These are phyloP conservation scores for Aspergillus sp. DNA, from an alignment of 2,329 filamentous ascomycete genomes.

Conservation along the genomic window DNA sequence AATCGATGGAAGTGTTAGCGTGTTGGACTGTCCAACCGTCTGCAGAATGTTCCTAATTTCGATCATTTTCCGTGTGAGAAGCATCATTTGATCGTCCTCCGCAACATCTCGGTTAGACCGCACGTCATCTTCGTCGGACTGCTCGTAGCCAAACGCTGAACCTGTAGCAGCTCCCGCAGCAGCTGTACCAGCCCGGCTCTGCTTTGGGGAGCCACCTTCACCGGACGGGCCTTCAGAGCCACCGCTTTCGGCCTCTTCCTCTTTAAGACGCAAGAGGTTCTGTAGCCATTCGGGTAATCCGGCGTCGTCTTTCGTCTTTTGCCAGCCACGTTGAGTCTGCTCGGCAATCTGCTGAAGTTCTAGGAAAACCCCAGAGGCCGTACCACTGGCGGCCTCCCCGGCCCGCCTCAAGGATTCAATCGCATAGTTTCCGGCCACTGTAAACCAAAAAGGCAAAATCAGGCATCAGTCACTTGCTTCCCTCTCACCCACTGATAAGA, in stretches of 20 bases:
- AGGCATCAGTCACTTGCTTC: not conserved
- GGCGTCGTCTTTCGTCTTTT: conserved; percentile 69
- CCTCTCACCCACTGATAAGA: not conserved
- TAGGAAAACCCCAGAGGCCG: conserved; percentile 62
- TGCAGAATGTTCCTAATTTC: conserved; percentile 90
- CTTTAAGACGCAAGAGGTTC: conserved; percentile 57
- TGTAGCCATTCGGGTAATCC: conserved; percentile 72
- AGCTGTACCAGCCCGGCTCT: conserved; percentile 45
- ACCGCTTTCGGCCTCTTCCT: conserved; percentile 44
- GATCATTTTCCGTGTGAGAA: conserved; percentile 98
- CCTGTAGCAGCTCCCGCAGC: conserved; percentile 64
- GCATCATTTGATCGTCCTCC: conserved; percentile 98
- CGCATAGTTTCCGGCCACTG: conserved; percentile 68
- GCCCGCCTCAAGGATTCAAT: conserved; percentile 67
- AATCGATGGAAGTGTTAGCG: conserved; percentile 84
- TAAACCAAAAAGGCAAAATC: not conserved
- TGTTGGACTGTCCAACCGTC: conserved; percentile 82
- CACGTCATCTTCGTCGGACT: conserved; percentile 53
- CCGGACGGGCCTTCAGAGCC: conserved; percentile 37
- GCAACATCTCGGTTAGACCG: conserved; percentile 58
- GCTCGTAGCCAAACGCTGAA: conserved; percentile 69
- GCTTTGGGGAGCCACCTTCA: conserved; percentile 45
- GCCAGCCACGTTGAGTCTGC: conserved; percentile 73
- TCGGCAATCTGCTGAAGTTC: conserved; percentile 66
- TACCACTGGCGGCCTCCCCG: conserved; percentile 60